Evolutionary conservation across 2,329 filamentous ascomycete species (phyloP).

Genomic region (Beauveria australis): DNA sequence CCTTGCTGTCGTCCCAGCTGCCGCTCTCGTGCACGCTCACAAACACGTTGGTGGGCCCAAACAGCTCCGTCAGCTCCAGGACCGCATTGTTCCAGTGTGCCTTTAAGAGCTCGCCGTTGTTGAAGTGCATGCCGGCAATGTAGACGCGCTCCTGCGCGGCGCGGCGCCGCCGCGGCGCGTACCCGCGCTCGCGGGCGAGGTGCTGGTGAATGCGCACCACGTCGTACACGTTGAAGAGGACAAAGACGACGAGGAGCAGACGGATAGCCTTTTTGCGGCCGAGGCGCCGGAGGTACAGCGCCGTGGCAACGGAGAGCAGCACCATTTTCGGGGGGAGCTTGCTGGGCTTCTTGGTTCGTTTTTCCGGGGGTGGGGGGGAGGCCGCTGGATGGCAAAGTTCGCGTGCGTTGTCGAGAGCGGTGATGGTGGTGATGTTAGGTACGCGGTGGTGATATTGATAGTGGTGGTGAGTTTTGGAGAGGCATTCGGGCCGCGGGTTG

Average conservation of each 20-base stretch:
- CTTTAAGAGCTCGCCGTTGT: conserved; percentile 51
- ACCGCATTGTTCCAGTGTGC: conserved; percentile 56
- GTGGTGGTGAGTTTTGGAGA: neutral
- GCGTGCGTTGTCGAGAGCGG: neutral
- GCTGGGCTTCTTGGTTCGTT: no score
- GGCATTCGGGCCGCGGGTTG: neutral
- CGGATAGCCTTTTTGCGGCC: conserved; percentile 27
- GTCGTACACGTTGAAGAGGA: conserved; percentile 31
- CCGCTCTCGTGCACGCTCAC: conserved; percentile 62
- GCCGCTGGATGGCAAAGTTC: neutral
- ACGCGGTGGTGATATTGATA: no score
- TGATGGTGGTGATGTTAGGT: no score
- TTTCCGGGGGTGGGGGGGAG: neutral
- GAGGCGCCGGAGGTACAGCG: conserved; percentile 29
- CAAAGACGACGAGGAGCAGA: conserved; percentile 26
- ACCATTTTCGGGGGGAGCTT: conserved; percentile 12
- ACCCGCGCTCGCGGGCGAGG: conserved; percentile 22
- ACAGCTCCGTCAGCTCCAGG: conserved; percentile 42
- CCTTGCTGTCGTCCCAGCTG: conserved; percentile 61
- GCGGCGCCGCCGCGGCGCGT: conserved; percentile 15
- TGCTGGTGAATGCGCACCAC: conserved; percentile 29
- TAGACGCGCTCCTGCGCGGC: conserved; percentile 41
- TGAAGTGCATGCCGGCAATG: conserved; percentile 64
- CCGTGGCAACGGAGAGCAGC: conserved; percentile 22
- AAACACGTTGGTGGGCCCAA: conserved; percentile 58